Conservation (phyloP, 1,139 yeast species). For the Sugiyamaella japonica region DNA sequence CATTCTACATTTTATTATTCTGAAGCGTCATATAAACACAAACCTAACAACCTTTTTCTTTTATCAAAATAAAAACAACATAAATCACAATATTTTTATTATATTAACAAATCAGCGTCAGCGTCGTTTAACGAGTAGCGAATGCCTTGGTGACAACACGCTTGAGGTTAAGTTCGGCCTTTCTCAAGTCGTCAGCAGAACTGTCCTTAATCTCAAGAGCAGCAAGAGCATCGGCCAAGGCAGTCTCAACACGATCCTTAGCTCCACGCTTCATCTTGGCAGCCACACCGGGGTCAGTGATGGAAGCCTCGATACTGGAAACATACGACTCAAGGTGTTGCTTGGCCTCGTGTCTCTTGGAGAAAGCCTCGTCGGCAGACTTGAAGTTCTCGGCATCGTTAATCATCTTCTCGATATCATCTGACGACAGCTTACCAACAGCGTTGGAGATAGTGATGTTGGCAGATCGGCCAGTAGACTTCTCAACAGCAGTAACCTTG, state of each 20-base stretch:
- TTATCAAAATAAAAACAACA: conserved; percentile 10
- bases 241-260: conserved; percentile 97
- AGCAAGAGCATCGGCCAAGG: conserved; percentile 97
- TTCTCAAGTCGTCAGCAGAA: conserved; percentile 95
- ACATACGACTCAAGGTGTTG: conserved; percentile 99
- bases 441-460: conserved; percentile 99
- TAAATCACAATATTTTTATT: conserved; percentile 8
- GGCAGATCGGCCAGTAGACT: conserved; percentile 98
- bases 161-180: conserved; percentile 98
- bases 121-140: conserved; percentile 83
- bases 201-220: conserved; percentile 97
- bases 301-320: conserved; percentile 93
- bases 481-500: conserved; percentile 99
- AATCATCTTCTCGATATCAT: conserved; percentile 98
- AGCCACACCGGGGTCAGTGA: conserved; percentile 97
- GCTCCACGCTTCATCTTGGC: conserved; percentile 98
- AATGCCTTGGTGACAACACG: conserved; percentile 99
- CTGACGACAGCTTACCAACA: conserved; percentile 97
- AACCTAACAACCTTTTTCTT: conserved; percentile 10
- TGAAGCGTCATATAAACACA: conserved; percentile 13
- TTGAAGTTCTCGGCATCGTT: conserved; percentile 98
- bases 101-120: conserved; percentile 2
- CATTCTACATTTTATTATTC: conserved; percentile 16
- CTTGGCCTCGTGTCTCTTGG: conserved; percentile 99
- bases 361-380: conserved; percentile 98